Evolutionary conservation across 75 land plant species (phyloP).

Genomic region (Cryptomeria japonica): DNA sequence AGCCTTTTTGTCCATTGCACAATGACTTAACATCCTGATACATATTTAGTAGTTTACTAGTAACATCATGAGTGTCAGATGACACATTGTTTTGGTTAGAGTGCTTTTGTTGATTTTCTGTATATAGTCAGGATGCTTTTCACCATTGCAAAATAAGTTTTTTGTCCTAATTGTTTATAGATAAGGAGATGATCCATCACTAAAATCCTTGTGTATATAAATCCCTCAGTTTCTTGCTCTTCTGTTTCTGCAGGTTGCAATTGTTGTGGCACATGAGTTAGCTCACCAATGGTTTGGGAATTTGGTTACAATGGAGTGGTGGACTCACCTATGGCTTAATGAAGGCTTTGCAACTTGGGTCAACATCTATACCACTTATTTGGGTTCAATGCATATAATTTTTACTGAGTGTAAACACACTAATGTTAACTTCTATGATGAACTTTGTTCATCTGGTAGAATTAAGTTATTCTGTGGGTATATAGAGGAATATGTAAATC

Average conservation of each 20-base stretch:
- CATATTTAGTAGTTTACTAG: neutral
- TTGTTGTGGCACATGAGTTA: slow-evolving; percentile 94
- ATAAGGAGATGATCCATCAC: neutral
- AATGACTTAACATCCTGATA: neutral
- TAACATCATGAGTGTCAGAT: neutral
- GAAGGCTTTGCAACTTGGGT: slow-evolving; percentile 99
- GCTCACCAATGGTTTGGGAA: slow-evolving; percentile 99
- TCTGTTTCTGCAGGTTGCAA: slow-evolving; percentile 65
- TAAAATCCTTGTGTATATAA: neutral
- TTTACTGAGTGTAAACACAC: neutral
- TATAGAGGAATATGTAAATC: neutral
- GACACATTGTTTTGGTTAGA: neutral
- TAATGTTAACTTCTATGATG: neutral
- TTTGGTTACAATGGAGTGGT: slow-evolving; percentile 99
- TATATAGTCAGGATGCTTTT: neutral
- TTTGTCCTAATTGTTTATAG: neutral
- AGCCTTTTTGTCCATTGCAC: neutral
- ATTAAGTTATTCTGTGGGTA: neutral
- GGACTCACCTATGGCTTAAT: slow-evolving; percentile 99
- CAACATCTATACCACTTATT: slow-evolving; percentile 1
- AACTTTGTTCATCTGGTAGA: neutral
- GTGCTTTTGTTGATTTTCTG: neutral
- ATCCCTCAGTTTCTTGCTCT: neutral
- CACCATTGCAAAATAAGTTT: neutral
- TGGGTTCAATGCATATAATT: neutral